Percentiles rank a stretch among this genome's conserved stretches.
Evolutionary conservation across 805 yeast species (phyloP).

Genomic region (Saccharomycopsis fodiens): DNA sequence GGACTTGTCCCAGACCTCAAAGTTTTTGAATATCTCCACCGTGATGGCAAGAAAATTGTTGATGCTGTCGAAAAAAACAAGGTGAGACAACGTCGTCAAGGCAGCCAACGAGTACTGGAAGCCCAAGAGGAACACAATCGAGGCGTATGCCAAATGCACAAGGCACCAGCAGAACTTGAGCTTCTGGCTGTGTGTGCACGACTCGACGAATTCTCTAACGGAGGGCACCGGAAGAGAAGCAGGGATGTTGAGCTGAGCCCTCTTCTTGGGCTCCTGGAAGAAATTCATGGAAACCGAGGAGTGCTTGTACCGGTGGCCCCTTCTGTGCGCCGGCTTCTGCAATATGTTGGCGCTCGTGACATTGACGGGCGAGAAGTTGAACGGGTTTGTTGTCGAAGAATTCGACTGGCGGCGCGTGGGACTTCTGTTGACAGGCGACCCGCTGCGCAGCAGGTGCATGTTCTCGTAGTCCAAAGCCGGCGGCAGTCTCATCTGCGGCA

Average conservation of each 20-base stretch:
- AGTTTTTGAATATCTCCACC: slow-evolving; percentile 81
- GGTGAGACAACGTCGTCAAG: slow-evolving; percentile 74
- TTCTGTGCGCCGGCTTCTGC: slow-evolving; percentile 61
- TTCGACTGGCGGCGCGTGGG: slow-evolving; percentile 9
- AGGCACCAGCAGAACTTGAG: slow-evolving; percentile 50
- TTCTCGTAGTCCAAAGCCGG: slow-evolving; percentile 4
- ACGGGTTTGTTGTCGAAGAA: slow-evolving; percentile 11
- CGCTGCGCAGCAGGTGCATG: slow-evolving; percentile 8
- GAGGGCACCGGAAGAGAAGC: slow-evolving; percentile 42
- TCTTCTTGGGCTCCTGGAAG: slow-evolving; percentile 83
- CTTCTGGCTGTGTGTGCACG: slow-evolving; percentile 53
- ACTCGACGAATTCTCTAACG: slow-evolving; percentile 49
- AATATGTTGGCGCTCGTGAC: slow-evolving; percentile 23
- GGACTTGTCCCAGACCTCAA: slow-evolving; percentile 82
- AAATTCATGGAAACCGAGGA: slow-evolving; percentile 94
- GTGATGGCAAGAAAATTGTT: slow-evolving; percentile 62
- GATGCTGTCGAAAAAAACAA: slow-evolving; percentile 78
- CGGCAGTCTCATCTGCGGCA: slow-evolving; percentile 2
- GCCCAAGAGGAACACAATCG: slow-evolving; percentile 53
- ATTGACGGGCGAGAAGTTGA: slow-evolving; percentile 13
- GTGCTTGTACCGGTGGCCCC: slow-evolving; percentile 93
- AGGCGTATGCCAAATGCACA: slow-evolving; percentile 48
- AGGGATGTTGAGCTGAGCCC: slow-evolving; percentile 73
- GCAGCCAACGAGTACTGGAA: slow-evolving; percentile 48
- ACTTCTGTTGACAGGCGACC: slow-evolving; percentile 15